Conservation (phyloP, 2,329 filamentous ascomycete species). For the Botrytis hyacinthi region DNA sequence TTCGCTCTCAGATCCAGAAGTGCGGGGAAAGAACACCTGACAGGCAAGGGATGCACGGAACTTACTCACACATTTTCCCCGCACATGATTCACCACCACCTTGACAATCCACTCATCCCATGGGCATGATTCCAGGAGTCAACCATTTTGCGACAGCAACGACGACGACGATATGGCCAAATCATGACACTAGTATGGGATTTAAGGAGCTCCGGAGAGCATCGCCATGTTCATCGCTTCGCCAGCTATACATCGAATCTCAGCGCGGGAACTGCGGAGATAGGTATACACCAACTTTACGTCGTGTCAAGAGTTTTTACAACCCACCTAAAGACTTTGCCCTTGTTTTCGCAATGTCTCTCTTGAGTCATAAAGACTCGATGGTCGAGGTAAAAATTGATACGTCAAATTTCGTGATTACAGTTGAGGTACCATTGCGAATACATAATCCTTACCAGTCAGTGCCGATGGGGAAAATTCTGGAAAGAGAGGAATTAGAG, state of each 20-base stretch:
- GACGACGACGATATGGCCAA: not conserved
- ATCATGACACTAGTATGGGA: constrained; percentile 7
- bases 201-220: constrained; percentile 7
- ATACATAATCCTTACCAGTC: not conserved
- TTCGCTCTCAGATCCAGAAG: not conserved
- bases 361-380: not conserved
- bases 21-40: constrained; percentile 14
- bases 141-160: not conserved
- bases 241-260: constrained; percentile 13
- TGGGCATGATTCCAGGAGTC: constrained; percentile 14
- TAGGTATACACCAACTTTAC: constrained; percentile 9
- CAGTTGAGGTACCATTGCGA: constrained; percentile 13
- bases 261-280: constrained; percentile 5
- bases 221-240: constrained; percentile 18
- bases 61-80: constrained; percentile 14
- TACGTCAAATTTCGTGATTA: constrained; percentile 11
- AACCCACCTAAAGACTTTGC: not conserved
- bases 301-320: constrained; percentile 19
- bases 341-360: not conserved
- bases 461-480: not conserved
- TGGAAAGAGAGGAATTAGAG: constrained; percentile 15
- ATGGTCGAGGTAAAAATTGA: constrained; percentile 12
- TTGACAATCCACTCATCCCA: constrained; percentile 2
- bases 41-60: constrained; percentile 16
- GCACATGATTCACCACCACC: constrained; percentile 16